Base-by-base conservation (phyloP, 164 flowering plant genomes). In the Malania oleifera region DNA sequence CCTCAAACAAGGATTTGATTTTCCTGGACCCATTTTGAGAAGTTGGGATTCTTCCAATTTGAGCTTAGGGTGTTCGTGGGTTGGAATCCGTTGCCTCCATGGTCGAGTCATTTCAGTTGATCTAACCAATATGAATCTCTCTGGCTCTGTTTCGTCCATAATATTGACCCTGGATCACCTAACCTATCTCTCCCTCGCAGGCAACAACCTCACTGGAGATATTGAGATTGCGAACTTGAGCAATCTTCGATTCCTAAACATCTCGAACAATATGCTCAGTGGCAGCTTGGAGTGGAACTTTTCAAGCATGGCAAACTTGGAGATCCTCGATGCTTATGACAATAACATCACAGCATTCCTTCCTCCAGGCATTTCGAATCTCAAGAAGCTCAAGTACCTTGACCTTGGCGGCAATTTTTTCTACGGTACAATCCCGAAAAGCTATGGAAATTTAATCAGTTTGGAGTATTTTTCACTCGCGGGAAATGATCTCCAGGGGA, bases 401-500 rank as follows among this genome's bases (percentile, higher is more conserved):
- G 89, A 91, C 52, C 77, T 95, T 40, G 92, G 89, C 17, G 99
- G 99, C 48, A 95, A 91, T 35, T 91, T 51, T 59, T 95, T 95
- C 80, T 35, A 57, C 24, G 97, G 97, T 3, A 44, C 61, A 56
- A 91, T 95, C 34, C 97, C 99, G 0, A 23, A 45, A 22, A 70
- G 73, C 47, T 95, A 95, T 46, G 96, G 93, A 0, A 51, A 64
- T 24, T 46, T 89, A 18, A 29, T 52, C 4, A 68, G 63, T 10
- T 55, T 95, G 61, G 86, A 88, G 83, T 85, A 73, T 60, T 62
- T 95, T 8, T 73, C 77, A 3, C 78, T 95, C 1, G 74, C 80
- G 0, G 97, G 93, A 22, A 95, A 95, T 66, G 84, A 91, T 52
- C 79, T 95, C 1, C 54, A 17, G 1, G 96, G 99, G 3, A 71